Conservation (phyloP, 768 basidiomycete species). For the Lactarius psammicola region DNA sequence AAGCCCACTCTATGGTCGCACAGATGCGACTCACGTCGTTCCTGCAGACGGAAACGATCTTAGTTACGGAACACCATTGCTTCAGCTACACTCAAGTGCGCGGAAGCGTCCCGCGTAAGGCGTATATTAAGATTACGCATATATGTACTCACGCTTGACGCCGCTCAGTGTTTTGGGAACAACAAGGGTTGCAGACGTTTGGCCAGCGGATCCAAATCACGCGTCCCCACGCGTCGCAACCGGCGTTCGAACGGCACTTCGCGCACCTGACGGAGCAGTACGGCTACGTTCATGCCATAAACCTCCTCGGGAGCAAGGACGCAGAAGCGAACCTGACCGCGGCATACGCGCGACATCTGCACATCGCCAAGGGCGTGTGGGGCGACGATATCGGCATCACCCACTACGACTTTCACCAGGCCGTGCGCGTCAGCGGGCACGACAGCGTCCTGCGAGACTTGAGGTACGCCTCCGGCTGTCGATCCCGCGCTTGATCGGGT, state of each 20-base stretch:
- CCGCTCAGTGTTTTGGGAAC: constrained; percentile 92
- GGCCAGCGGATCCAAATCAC: constrained; percentile 94
- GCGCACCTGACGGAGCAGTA: constrained; percentile 85
- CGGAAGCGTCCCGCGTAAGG: constrained; percentile 92
- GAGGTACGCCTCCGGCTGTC: constrained; percentile 40
- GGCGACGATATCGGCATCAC: constrained; percentile 75
- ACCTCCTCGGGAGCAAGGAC: constrained; percentile 88
- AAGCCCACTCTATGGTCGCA: neutral
- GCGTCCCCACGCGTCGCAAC: constrained; percentile 92
- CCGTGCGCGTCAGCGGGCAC: constrained; percentile 78
- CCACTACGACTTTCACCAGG: constrained; percentile 91
- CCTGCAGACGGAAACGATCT: constrained; percentile 82
- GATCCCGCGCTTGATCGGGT: neutral
- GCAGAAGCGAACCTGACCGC: constrained; percentile 83
- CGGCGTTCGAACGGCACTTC: constrained; percentile 95
- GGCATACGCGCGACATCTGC: constrained; percentile 81
- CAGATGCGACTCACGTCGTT: constrained; percentile 4
- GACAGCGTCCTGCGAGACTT: constrained; percentile 81
- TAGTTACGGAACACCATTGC: constrained; percentile 83
- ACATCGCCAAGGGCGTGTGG: constrained; percentile 57
- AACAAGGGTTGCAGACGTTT: constrained; percentile 93
- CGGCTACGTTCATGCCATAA: constrained; percentile 80
- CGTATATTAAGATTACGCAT: constrained; percentile 23
- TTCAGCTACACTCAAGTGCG: constrained; percentile 93
- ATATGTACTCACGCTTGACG: constrained; percentile 13